Evolutionary conservation across 345 rosid genomes (phyloP), one percentile per base, ranked within the genome.

Genomic region (Iberis pinnata): DNA sequence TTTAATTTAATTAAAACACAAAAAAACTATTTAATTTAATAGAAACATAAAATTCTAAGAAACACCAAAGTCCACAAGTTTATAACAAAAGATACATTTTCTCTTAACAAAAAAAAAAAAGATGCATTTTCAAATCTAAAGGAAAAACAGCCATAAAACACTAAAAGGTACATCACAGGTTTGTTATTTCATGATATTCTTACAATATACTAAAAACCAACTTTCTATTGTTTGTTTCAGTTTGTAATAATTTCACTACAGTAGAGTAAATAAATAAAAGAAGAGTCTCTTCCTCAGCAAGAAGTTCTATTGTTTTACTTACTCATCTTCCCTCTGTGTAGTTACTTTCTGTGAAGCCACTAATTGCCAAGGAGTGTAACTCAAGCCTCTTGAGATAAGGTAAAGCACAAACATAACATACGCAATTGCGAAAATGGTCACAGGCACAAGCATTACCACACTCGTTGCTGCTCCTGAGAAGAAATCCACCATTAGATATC

Each of bases 401-500:
- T 92, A 88, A 49, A 83, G 13, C 63, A 88, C 80, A 70, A 92
- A 92, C 11, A 73, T 53, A 9, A 74, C 61, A 58, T 92, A 92
- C 44, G 78, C 84, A 8, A 61, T 49, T 0, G 86, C 84, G 39
- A 81, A 70, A 18, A 51, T 69, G 19, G 53, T 63, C 43, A 88
- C 67, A 0, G 40, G 53, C 12, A 54, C 59, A 0, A 84, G 53
- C 13, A 80, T 51, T 14, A 49, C n/a, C 29, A 76, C 47, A 18
- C 79, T 77, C 10, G 33, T 65, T 27, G 75, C 95, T 63, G 84
- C 96, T 11, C 50, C 53, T 43, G 79, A 71, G 79, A 88, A 88
- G 73, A 88, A 85, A 42, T 92, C 93, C 32, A 80, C 33, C 70
- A 92, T 58, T 32, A 92, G 88, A 62, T 92, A 92, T 10, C 83